These are phyloP conservation scores for Chalara sp. DNA, from an alignment of 2,329 filamentous ascomycete species.

Conservation along the genomic window DNA sequence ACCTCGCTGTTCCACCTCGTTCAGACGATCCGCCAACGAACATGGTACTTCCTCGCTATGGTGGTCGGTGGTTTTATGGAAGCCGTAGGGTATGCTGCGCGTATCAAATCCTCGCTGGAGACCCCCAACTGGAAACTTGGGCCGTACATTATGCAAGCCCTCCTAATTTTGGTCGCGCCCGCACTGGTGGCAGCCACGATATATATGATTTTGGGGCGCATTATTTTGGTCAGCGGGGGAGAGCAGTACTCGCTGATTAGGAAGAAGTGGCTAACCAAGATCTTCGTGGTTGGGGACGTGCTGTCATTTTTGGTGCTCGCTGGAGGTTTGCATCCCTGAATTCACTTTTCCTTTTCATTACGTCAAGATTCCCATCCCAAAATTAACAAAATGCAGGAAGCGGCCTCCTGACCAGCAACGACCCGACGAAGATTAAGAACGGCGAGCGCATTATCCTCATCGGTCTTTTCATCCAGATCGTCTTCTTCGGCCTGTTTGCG, in stretches of 20 bases:
- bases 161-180: slow-evolving; percentile 30
- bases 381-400: too few species aligned
- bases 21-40: slow-evolving; percentile 31
- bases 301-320: slow-evolving; percentile 33
- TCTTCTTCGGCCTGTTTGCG: too few species aligned
- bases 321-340: neutral
- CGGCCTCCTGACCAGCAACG: too few species aligned
- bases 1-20: slow-evolving; percentile 31
- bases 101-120: slow-evolving; percentile 13
- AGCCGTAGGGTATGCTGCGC: slow-evolving; percentile 24
- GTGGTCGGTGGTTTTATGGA: slow-evolving; percentile 36
- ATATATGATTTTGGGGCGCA: slow-evolving; percentile 32
- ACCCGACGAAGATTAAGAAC: too few species aligned
- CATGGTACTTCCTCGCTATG: slow-evolving; percentile 46
- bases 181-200: slow-evolving; percentile 31
- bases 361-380: too few species aligned
- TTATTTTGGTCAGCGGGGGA: slow-evolving; percentile 27
- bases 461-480: too few species aligned
- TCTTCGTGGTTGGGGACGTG: slow-evolving; percentile 37
- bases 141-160: slow-evolving; percentile 26
- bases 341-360: too few species aligned
- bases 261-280: slow-evolving; percentile 28
- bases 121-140: slow-evolving; percentile 15
- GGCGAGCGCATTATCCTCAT: too few species aligned
- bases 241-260: slow-evolving; percentile 28